A percentile compares a stretch with the other conserved stretches of the same genome.
Evolutionary conservation across 495 filamentous ascomycete genomes (phyloP).

Genomic region (Bombardia bombarda): DNA sequence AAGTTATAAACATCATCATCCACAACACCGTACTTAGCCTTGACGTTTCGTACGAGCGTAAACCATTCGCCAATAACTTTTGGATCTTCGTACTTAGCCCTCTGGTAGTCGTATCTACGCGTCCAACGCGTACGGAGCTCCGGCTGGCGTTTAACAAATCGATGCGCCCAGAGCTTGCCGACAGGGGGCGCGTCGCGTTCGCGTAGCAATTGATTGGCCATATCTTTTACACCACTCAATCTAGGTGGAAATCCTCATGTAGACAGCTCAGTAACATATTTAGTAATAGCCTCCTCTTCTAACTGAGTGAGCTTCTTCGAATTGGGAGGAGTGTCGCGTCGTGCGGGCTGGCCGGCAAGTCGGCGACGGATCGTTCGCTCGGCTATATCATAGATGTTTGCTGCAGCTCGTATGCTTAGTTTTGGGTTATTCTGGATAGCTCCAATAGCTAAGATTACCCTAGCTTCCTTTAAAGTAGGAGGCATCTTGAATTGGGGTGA

Average conservation of each 20-base stretch:
- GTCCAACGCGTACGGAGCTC: neutral
- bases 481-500: neutral
- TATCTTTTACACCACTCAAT: neutral
- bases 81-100: neutral
- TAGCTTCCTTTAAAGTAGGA: neutral
- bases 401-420: neutral
- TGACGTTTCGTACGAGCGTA: neutral
- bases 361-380: neutral
- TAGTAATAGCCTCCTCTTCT: neutral
- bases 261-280: neutral
- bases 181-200: neutral
- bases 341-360: neutral
- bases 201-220: neutral
- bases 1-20: conserved; percentile 1
- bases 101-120: neutral
- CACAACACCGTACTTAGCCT: neutral
- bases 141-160: neutral
- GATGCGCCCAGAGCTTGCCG: neutral
- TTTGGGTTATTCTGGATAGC: neutral
- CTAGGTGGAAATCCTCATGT: neutral
- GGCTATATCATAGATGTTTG: neutral
- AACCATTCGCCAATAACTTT: neutral
- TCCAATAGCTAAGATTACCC: neutral
- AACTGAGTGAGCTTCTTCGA: neutral
- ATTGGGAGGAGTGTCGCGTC: neutral